phyloP scores from a whole-genome alignment of 176 grass and related monocot species.

The Carex cristatella region DNA sequence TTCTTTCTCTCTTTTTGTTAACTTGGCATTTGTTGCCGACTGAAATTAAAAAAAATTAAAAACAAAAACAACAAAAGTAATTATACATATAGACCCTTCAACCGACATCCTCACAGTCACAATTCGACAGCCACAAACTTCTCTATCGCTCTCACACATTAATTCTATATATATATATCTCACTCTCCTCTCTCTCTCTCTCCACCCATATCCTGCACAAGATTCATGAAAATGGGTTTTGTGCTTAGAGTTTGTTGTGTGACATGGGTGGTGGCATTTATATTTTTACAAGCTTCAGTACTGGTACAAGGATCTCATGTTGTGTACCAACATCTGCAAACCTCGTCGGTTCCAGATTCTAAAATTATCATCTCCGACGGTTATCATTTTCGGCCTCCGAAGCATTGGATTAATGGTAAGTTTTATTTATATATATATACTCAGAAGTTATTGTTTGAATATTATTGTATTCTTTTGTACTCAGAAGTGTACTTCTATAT shows the following conservation, averaged over 20 bases:
- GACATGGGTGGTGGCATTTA: neutral
- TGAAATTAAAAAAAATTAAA: too few relatives aligned
- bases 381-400: conserved; percentile 55
- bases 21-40: too few relatives aligned
- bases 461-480: neutral
- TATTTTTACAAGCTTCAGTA: neutral
- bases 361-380: neutral
- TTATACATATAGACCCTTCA: too few relatives aligned
- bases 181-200: neutral
- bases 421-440: neutral
- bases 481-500: too few relatives aligned
- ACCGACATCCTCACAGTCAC: too few relatives aligned
- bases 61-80: too few relatives aligned
- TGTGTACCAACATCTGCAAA: neutral
- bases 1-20: neutral
- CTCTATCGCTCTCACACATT: too few relatives aligned
- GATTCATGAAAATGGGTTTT: neutral
- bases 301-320: conserved; percentile 16
- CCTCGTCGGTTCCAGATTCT: neutral
- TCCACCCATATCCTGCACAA: neutral
- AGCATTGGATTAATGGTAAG: conserved; percentile 67
- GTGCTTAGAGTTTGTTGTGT: neutral
- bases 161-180: too few relatives aligned
- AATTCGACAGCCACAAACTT: too few relatives aligned
- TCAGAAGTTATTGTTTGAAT: neutral